Conservation (phyloP, 2,329 filamentous ascomycete genomes). For the Pezicula radicicola region DNA sequence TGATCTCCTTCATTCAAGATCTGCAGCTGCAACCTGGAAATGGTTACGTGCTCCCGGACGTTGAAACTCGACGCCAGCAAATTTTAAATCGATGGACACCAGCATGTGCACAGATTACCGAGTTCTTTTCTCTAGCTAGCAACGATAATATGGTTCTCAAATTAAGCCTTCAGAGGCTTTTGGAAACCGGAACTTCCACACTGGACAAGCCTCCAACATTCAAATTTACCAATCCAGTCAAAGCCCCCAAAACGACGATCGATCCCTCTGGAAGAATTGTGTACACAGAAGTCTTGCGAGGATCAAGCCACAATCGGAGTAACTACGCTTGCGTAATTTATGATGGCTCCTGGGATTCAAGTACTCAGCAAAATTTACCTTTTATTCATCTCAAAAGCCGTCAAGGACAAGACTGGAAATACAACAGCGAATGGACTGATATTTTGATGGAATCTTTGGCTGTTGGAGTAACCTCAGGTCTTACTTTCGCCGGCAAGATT, state of each 20-base stretch:
- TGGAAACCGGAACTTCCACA: background rate
- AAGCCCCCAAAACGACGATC: background rate
- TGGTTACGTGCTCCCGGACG: background rate
- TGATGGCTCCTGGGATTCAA: background rate
- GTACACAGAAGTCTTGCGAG: background rate
- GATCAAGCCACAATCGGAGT: background rate
- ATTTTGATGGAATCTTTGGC: no score
- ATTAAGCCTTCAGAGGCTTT: background rate
- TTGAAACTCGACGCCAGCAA: background rate
- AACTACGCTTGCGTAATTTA: background rate
- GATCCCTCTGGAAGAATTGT: background rate
- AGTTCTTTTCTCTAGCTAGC: background rate
- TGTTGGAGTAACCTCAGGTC: constrained; percentile 42
- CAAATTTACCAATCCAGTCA: no score
- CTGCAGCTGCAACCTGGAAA: constrained; percentile 1
- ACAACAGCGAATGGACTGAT: background rate
- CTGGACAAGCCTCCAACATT: background rate
- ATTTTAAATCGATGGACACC: background rate
- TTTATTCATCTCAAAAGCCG: background rate
- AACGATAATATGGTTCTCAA: background rate
- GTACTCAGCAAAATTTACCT: background rate
- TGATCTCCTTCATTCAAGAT: constrained; percentile 17
- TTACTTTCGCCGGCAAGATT: constrained; percentile 88
- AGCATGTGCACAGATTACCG: background rate
- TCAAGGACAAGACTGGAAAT: background rate